A percentile compares a stretch with the other conserved stretches of the same genome.
Conservation (phyloP, 345 rosid genomes). For the Arabidopsis arenosa region DNA sequence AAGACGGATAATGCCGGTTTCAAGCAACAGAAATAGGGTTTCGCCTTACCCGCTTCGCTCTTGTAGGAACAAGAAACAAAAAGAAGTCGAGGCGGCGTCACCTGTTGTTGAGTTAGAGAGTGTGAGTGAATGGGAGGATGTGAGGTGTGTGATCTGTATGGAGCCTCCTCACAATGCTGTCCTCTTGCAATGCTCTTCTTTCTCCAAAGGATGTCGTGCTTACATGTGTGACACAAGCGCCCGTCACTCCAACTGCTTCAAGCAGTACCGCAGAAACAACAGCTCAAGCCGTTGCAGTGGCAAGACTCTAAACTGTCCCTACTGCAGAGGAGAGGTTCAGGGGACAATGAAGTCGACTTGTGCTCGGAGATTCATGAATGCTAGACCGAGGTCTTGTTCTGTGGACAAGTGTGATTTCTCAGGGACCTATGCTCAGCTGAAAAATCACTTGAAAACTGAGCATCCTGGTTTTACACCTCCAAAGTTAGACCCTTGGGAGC, state of each 20-base stretch:
- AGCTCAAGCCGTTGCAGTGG: constrained; percentile 30
- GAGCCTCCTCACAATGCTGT: constrained; percentile 83
- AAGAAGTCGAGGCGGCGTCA: constrained; percentile 33
- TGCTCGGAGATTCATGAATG: constrained; percentile 64
- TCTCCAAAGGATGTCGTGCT: constrained; percentile 64
- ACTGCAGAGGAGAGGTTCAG: constrained; percentile 61
- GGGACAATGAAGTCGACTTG: constrained; percentile 55
- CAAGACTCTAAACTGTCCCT: constrained; percentile 56
- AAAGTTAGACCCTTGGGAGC: constrained; percentile 54
- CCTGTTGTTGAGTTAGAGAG: constrained; percentile 46
- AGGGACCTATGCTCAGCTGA: constrained; percentile 62
- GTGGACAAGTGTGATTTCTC: constrained; percentile 53
- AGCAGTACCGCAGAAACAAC: constrained; percentile 52
- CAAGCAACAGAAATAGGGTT: constrained; percentile 47
- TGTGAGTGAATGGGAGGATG: constrained; percentile 67
- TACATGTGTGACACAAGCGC: constrained; percentile 75
- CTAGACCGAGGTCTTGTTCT: constrained; percentile 59
- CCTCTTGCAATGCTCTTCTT: constrained; percentile 64
- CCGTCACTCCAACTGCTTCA: constrained; percentile 75
- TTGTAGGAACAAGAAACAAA: constrained; percentile 41
- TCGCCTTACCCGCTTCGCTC: constrained; percentile 62
- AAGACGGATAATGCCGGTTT: constrained; percentile 41
- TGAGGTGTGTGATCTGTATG: constrained; percentile 72
- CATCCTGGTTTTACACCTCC: constrained; percentile 56
- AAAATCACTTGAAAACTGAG: constrained; percentile 61